Percentiles rank a stretch among this genome's conserved stretches.
Conservation (phyloP, 2,329 filamentous ascomycete genomes). For the Lasiodiplodia gonubiensis region DNA sequence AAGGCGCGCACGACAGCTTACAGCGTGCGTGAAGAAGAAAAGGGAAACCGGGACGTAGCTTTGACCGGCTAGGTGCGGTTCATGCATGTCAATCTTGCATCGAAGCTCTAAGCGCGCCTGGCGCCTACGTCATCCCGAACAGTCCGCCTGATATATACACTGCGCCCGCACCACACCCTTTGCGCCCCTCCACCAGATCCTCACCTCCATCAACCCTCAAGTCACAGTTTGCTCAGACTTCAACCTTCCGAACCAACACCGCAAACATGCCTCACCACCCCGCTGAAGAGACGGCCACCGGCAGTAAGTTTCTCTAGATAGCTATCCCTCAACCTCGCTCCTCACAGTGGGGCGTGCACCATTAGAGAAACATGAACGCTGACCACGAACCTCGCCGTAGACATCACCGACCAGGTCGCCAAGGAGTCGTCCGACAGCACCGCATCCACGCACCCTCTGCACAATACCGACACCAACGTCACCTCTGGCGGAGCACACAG, state of each 20-base stretch:
- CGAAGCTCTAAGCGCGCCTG: constrained; percentile 1
- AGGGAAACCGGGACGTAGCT: constrained; percentile 1
- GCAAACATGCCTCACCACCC: constrained; percentile 50
- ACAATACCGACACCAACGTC: constrained; percentile 42
- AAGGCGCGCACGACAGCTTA: background rate
- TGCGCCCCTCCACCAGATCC: background rate
- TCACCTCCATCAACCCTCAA: background rate
- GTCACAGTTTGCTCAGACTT: background rate
- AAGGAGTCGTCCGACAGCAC: constrained; percentile 53
- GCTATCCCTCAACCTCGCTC: background rate
- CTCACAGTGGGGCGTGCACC: background rate
- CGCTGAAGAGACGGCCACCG: constrained; percentile 47
- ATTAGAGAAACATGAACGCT: background rate
- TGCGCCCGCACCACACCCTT: background rate
- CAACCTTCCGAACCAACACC: constrained; percentile 25
- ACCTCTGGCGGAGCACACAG: constrained; percentile 39
- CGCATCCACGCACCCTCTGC: constrained; percentile 41
- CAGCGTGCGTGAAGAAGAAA: constrained; percentile 10
- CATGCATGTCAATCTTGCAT: constrained; percentile 21
- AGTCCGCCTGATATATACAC: constrained; percentile 21
- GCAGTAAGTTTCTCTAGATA: constrained; percentile 41
- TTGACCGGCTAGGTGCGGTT: constrained; percentile 5
- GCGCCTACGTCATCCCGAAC: constrained; percentile 15
- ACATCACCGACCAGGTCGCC: constrained; percentile 53
- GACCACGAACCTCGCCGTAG: constrained; percentile 33